Conservation (phyloP, 148 eudicot genomes). For the Spergularia bocconei region DNA sequence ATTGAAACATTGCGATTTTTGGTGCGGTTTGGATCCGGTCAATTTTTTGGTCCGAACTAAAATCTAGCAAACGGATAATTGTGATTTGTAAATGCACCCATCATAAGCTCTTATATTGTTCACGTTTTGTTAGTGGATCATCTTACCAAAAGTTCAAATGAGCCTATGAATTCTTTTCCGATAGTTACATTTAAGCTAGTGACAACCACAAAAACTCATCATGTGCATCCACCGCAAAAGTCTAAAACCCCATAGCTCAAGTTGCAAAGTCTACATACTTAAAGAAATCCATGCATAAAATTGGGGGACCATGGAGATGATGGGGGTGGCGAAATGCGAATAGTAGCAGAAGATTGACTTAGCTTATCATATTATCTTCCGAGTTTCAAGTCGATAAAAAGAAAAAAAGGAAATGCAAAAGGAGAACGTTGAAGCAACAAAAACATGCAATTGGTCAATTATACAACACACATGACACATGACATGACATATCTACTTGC, state of each 20-base stretch:
- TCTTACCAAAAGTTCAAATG: too few relatives aligned
- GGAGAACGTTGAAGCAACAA: not conserved
- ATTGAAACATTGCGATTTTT: too few relatives aligned
- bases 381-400: not conserved
- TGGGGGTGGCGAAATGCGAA: not conserved
- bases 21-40: too few relatives aligned
- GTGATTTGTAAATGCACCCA: too few relatives aligned
- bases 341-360: not conserved
- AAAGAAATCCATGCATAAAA: not conserved
- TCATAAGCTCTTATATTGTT: too few relatives aligned
- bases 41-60: too few relatives aligned
- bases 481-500: not conserved
- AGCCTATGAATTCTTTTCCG: too few relatives aligned
- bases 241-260: not conserved
- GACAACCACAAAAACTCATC: not conserved
- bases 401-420: not conserved
- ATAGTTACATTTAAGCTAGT: not conserved
- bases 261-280: not conserved
- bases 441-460: conserved; percentile 6
- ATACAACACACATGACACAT: not conserved
- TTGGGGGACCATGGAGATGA: not conserved
- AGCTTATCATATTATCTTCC: not conserved
- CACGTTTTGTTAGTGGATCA: too few relatives aligned
- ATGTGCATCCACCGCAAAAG: not conserved
- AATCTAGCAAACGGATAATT: too few relatives aligned